Evolutionary conservation across 2,329 filamentous ascomycete species (phyloP), one percentile per base, ranked within the genome.

Genomic region (Aureobasidium sp.): DNA sequence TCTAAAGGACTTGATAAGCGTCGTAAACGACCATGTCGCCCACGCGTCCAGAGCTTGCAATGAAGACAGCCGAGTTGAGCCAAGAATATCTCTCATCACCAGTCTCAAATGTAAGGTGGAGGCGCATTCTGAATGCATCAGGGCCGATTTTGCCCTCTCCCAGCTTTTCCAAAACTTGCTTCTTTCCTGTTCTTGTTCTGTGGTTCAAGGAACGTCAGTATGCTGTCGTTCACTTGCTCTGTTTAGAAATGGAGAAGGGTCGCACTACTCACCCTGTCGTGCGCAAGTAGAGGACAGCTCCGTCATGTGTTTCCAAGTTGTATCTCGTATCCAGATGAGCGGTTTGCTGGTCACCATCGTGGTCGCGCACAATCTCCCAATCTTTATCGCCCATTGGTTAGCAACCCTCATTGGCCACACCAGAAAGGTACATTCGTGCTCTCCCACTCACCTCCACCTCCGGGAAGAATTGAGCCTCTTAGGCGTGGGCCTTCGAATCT

Each of bases 51-150:
- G 65, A 67, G 50, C 63, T 65, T 2, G 66, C 66, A 15, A 68
- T 59, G 37, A 65, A 66, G 10, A 67, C 67, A 7, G 64, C 64
- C 27, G 55, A 42, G 49, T 68, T 72, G 27, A 72, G 60, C 68
- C 69, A 70, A 27, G 63, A 63, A 47, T 72, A 72, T 55, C 67
- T 63, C 39, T 50, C 42, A 62, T 70, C 67, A 13, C 67, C 69
- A 32, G 66, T 69, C 54, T 71, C 69, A 47, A 71, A 66, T 3
- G 62, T 69, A 41, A 70, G 53, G 53, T 70, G 59, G 53, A 71
- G 61, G 1, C 68, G 65, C 68, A 71, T 71, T 61, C 66, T 60
- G 61, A 66, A 71, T 39, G 70, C 64, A 61, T 67, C 66, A 16
- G 66, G 57, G 3, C 45, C 63, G 52, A 66, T 69, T 3, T 62